Base-by-base conservation (phyloP, 805 yeast species). In the Candida ulmi region DNA sequence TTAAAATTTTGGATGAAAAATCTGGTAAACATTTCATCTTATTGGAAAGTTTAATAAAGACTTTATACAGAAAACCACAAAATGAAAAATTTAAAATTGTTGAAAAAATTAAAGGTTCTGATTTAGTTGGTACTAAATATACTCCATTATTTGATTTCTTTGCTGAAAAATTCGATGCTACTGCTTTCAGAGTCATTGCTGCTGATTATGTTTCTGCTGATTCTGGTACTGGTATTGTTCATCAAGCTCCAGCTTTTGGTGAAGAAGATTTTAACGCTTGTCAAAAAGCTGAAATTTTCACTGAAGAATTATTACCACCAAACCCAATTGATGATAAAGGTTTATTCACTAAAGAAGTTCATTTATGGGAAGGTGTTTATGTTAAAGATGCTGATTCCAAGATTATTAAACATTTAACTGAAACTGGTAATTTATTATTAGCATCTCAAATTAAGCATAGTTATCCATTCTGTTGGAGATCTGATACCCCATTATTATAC, bases 381-480 rank as follows among this genome's bases (percentile, higher is more conserved):
- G 97, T 93, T 50, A 93, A 93, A 70, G 96, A 88, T 57, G 97
- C 98, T 35, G 99, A 93, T 66, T 80, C 88, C 54, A 74, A 77
- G 56, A 91, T 93, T 60, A 88, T 93, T 64, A 90, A 88, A 66
- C 68, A 76, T 48, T 72, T 93, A 60, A 85, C 93, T 43, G 85
- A 78, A 38, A 63, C 71, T 30, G 98, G 95, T 37, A 76, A 82
- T 50, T 51, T 93, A 28, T 70, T 93, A 48, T 75, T 79, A 32
- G 83, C 80, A 42, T 70, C 87, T 32, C 98, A 93, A 72, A 74
- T 90, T 51, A 80, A 81, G 68, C 99, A 93, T 74, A 83, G 95
- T 64, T 93, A 93, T 66, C 99, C 99, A 56, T 93, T 93, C 83
- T 93, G 99, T 72, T 93, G 99, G 99, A 84, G 99, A 77, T 91